phyloP scores from a whole-genome alignment of 768 basidiomycete species.

The Leccinum incarnatum region DNA sequence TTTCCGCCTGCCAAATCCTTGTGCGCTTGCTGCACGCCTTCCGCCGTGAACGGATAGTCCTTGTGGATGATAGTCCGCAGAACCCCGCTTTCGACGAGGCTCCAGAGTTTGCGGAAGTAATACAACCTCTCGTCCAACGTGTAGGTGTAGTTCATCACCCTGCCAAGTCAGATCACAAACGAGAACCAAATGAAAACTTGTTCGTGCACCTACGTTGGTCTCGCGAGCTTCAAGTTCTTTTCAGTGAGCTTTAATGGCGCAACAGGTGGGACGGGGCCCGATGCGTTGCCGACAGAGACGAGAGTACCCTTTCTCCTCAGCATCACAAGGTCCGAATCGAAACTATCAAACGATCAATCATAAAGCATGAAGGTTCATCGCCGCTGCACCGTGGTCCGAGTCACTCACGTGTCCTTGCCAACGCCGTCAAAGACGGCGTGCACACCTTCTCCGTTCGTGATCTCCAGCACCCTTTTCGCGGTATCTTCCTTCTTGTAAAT shows the following conservation, averaged over 20 bases:
- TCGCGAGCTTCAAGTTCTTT: slow-evolving; percentile 78
- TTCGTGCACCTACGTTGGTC: slow-evolving; percentile 57
- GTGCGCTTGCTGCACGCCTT: slow-evolving; percentile 77
- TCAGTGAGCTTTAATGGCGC: slow-evolving; percentile 65
- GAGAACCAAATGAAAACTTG: background rate
- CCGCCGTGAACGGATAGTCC: slow-evolving; percentile 82
- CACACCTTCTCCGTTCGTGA: slow-evolving; percentile 79
- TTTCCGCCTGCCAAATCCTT: slow-evolving; percentile 71
- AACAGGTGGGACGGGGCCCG: slow-evolving; percentile 78
- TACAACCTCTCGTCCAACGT: slow-evolving; percentile 69
- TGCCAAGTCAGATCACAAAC: slow-evolving; percentile 31
- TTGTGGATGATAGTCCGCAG: slow-evolving; percentile 70
- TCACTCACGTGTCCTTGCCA: slow-evolving; percentile 87
- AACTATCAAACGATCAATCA: slow-evolving; percentile 39
- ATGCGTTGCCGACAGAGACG: slow-evolving; percentile 90
- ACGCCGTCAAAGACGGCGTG: slow-evolving; percentile 93
- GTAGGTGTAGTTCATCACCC: slow-evolving; percentile 67
- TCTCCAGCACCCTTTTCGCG: slow-evolving; percentile 65
- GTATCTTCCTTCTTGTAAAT: slow-evolving; percentile 75
- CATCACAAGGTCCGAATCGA: slow-evolving; percentile 77
- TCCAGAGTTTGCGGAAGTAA: slow-evolving; percentile 68
- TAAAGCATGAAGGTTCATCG: background rate
- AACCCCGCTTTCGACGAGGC: slow-evolving; percentile 52
- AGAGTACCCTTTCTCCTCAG: slow-evolving; percentile 86
- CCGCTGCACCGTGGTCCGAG: background rate